Evolutionary conservation across 2,329 filamentous ascomycete genomes (phyloP).

Genomic region (Ascosphaera aggregata): DNA sequence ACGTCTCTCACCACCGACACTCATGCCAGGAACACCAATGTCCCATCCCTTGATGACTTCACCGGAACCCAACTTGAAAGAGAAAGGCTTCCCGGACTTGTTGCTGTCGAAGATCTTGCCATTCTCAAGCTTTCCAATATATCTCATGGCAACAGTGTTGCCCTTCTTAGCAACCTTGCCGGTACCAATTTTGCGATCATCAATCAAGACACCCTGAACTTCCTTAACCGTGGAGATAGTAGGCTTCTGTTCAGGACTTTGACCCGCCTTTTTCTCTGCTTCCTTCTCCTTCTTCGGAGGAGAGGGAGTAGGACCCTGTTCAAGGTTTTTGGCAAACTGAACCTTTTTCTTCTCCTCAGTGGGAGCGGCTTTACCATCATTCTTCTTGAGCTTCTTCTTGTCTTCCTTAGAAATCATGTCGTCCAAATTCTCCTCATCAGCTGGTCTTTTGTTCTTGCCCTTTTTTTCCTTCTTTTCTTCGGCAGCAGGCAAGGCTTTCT

Average conservation of each 20-base stretch:
- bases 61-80: slow-evolving; percentile 79
- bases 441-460: slow-evolving; percentile 86
- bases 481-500: slow-evolving; percentile 12
- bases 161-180: slow-evolving; percentile 76
- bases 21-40: slow-evolving; percentile 78
- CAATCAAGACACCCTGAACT: slow-evolving; percentile 72
- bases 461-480: slow-evolving; percentile 27
- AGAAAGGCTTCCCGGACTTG: slow-evolving; percentile 97
- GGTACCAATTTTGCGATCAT: slow-evolving; percentile 81
- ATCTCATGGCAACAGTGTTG: slow-evolving; percentile 78
- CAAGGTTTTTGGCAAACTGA: slow-evolving; percentile 95
- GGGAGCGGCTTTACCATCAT: slow-evolving; percentile 65
- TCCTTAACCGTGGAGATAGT: slow-evolving; percentile 40
- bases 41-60: slow-evolving; percentile 99
- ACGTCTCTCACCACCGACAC: slow-evolving; percentile 77
- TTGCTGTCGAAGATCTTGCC: slow-evolving; percentile 94
- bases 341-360: slow-evolving; percentile 74
- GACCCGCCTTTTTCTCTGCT: slow-evolving; percentile 1
- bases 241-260: slow-evolving; percentile 14
- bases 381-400: slow-evolving; percentile 96
- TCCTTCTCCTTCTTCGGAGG: slow-evolving; percentile 21
- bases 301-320: slow-evolving; percentile 72
- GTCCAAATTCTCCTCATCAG: slow-evolving; percentile 48
- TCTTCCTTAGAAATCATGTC: slow-evolving; percentile 78
- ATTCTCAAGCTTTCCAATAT: slow-evolving; percentile 90